Percentiles rank a stretch among this genome's conserved stretches.
phyloP scores from a whole-genome alignment of 2,329 filamentous ascomycete species.

The Clarireedia hainanense region DNA sequence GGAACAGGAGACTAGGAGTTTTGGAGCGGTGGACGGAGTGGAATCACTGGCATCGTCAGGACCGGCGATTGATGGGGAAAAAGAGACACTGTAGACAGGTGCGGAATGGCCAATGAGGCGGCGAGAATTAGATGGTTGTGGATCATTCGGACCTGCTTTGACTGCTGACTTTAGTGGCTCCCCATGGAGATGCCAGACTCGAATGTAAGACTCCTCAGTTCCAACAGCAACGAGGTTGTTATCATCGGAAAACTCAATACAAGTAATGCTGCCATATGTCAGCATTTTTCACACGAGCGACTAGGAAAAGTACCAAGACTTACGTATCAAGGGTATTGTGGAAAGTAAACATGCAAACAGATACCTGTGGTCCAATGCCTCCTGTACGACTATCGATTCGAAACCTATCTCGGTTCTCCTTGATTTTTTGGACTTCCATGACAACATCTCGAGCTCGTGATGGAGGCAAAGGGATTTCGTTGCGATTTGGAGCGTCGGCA shows the following conservation, averaged over 20 bases:
- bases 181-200: conserved; percentile 87
- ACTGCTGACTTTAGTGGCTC: conserved; percentile 66
- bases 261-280: conserved; percentile 59
- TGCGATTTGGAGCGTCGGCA: conserved; percentile 69
- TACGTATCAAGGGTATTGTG: conserved; percentile 92
- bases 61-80: conserved; percentile 46
- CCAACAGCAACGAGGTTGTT: conserved; percentile 80
- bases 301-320: conserved; percentile 28
- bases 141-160: conserved; percentile 49
- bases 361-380: conserved; percentile 74
- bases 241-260: conserved; percentile 91
- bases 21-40: conserved; percentile 46
- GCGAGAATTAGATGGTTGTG: conserved; percentile 63
- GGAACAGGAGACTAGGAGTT: conserved; percentile 78
- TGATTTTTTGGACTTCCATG: conserved; percentile 89
- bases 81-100: conserved; percentile 81
- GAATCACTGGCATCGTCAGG: conserved; percentile 19
- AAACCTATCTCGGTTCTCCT: conserved; percentile 87
- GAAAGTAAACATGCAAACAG: conserved; percentile 96
- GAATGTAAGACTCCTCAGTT: conserved; percentile 90
- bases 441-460: conserved; percentile 84
- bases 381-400: conserved; percentile 78
- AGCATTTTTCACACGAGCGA: background rate
- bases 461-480: conserved; percentile 77
- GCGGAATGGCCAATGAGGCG: conserved; percentile 81